Conservation (phyloP, 202 grass and related monocot genomes). For the Elaeis oleifera region DNA sequence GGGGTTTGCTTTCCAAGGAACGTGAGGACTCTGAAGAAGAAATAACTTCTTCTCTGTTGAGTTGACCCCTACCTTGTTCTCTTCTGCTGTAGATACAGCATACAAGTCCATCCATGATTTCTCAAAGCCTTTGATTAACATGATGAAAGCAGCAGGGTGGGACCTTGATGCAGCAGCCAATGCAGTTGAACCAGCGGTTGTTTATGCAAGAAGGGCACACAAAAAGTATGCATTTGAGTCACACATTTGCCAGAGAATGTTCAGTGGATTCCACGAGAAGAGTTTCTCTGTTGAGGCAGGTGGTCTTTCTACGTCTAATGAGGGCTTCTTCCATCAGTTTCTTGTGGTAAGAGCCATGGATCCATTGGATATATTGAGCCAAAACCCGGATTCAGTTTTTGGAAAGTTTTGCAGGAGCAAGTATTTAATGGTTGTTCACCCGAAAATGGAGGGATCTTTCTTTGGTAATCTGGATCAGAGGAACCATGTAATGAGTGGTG, state of each 20-base stretch:
- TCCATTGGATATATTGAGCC: slow-evolving; percentile 86
- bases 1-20: slow-evolving; percentile 73
- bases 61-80: slow-evolving; percentile 78
- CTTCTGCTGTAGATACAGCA: slow-evolving; percentile 60
- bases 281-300: slow-evolving; percentile 52
- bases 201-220: slow-evolving; percentile 63
- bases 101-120: slow-evolving; percentile 96
- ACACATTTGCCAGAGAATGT: slow-evolving; percentile 93
- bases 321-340: slow-evolving; percentile 91
- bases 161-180: slow-evolving; percentile 94
- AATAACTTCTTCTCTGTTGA: slow-evolving; percentile 87
- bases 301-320: slow-evolving; percentile 51
- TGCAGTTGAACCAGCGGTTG: slow-evolving; percentile 54
- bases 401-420: slow-evolving; percentile 88
- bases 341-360: slow-evolving; percentile 83
- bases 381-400: slow-evolving; percentile 80
- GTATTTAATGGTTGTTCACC: slow-evolving; percentile 76
- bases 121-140: slow-evolving; percentile 91
- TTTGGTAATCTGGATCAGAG: slow-evolving; percentile 94
- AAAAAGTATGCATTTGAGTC: slow-evolving; percentile 97
- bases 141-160: slow-evolving; percentile 96
- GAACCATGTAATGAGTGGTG: slow-evolving; percentile 79
- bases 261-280: slow-evolving; percentile 87
- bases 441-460: slow-evolving; percentile 94
- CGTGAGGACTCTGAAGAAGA: slow-evolving; percentile 67